Evolutionary conservation across 2,329 filamentous ascomycete genomes (phyloP).

Genomic region (Coniochaeta prunicola): DNA sequence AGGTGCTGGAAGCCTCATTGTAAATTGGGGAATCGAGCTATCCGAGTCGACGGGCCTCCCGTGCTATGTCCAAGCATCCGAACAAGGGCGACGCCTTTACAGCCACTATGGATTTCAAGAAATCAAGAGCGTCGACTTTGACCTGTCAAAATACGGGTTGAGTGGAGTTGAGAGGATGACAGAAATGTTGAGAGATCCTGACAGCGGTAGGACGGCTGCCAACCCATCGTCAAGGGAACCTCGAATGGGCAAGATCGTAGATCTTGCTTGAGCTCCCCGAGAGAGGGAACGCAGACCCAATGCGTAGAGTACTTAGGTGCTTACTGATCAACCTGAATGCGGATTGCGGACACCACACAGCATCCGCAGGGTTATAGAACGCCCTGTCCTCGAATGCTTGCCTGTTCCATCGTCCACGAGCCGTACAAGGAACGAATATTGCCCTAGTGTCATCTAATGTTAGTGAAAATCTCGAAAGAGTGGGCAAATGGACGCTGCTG

Average conservation of each 20-base stretch:
- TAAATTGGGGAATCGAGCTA: background rate
- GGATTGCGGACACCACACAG: background rate
- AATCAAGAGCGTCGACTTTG: background rate
- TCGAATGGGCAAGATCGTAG: background rate
- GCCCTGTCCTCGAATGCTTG: background rate
- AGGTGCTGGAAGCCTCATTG: background rate
- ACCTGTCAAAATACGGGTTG: background rate
- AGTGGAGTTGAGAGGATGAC: background rate
- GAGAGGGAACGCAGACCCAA: background rate
- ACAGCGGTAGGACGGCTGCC: background rate
- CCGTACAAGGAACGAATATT: no score
- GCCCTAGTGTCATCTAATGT: background rate
- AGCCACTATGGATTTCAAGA: background rate
- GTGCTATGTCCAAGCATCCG: background rate
- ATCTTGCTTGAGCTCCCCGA: background rate
- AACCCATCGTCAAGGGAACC: background rate
- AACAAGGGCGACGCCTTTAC: background rate
- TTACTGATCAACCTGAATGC: background rate
- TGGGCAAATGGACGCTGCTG: background rate
- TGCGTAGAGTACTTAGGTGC: background rate
- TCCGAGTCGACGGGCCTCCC: background rate
- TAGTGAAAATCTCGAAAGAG: background rate
- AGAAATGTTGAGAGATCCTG: background rate
- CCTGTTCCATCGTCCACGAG: background rate
- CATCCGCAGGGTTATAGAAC: slow-evolving; percentile 1